phyloP scores from a whole-genome alignment of 73 alveolate genomes.

The Tetrahymena elliotti region DNA sequence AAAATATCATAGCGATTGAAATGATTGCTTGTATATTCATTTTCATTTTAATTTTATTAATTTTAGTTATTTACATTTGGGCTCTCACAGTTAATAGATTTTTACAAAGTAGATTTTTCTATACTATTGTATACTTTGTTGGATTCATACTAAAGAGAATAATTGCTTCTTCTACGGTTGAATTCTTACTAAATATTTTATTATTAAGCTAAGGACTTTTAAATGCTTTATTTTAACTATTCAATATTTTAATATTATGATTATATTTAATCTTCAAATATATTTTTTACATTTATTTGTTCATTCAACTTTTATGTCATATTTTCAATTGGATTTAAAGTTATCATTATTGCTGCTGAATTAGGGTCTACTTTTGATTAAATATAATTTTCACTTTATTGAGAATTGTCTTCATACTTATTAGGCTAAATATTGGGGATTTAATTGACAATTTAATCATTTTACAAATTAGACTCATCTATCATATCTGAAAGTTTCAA shows the following conservation, averaged over 20 bases:
- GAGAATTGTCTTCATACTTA: neutral
- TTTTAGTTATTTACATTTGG: neutral
- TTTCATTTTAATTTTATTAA: neutral
- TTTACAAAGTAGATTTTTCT: neutral
- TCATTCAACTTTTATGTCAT: neutral
- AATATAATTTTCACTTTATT: neutral
- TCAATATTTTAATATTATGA: neutral
- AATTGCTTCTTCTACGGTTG: neutral
- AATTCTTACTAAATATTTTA: neutral
- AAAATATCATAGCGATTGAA: neutral
- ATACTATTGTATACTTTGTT: neutral
- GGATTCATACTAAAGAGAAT: neutral
- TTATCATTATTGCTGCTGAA: neutral
- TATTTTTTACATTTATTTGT: neutral
- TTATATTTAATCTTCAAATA: neutral
- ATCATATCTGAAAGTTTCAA: neutral
- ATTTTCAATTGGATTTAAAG: neutral
- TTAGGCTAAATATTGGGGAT: neutral
- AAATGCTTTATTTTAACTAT: neutral
- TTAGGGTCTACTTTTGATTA: neutral
- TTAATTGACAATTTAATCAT: neutral
- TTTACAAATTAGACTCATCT: neutral
- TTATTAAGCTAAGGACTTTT: neutral
- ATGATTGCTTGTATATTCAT: neutral
- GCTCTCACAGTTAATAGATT: neutral